Percentiles rank a stretch among this genome's conserved stretches.
These are phyloP conservation scores for Diaporthe citri DNA, from an alignment of 2,329 filamentous ascomycete genomes.

Conservation along the genomic window DNA sequence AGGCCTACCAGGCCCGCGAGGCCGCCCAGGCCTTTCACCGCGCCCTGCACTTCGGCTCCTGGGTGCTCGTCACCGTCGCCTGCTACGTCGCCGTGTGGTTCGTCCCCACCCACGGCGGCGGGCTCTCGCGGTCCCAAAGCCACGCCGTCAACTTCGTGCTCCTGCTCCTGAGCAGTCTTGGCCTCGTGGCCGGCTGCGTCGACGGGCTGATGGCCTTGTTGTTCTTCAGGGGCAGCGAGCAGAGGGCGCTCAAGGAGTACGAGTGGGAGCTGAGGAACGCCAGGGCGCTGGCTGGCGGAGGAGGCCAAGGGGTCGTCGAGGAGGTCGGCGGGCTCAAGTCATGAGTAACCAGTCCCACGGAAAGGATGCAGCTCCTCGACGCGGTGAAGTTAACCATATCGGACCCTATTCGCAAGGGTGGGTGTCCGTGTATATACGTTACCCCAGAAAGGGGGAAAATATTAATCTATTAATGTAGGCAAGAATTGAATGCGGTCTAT, in stretches of 20 bases:
- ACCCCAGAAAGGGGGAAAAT: constrained; percentile 5
- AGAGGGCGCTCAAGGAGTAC: constrained; percentile 88
- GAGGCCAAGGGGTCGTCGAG: background rate
- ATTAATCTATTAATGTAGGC: constrained; percentile 39
- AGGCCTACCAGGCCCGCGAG: constrained; percentile 78
- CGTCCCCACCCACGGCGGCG: constrained; percentile 64
- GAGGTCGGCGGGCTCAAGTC: constrained; percentile 21
- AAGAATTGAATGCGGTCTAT: constrained; percentile 37
- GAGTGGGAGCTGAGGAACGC: constrained; percentile 90
- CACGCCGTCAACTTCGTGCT: constrained; percentile 73
- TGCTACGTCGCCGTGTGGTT: constrained; percentile 91
- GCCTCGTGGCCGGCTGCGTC: constrained; percentile 80
- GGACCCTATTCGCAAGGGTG: background rate
- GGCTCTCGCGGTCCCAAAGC: constrained; percentile 16
- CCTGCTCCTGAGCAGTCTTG: constrained; percentile 82
- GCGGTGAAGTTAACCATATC: too few relatives aligned
- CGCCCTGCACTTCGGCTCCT: constrained; percentile 77
- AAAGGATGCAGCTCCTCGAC: background rate
- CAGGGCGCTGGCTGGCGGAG: constrained; percentile 54
- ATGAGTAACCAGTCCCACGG: background rate
- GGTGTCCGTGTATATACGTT: background rate
- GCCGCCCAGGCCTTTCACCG: constrained; percentile 78
- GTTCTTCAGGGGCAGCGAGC: constrained; percentile 90
- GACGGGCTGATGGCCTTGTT: constrained; percentile 89
- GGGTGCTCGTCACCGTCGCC: constrained; percentile 75